A percentile compares a stretch with the other conserved stretches of the same genome.
These are phyloP conservation scores for Debaryomyces coudertii DNA, from an alignment of 1,139 yeast genomes.

Conservation along the genomic window DNA sequence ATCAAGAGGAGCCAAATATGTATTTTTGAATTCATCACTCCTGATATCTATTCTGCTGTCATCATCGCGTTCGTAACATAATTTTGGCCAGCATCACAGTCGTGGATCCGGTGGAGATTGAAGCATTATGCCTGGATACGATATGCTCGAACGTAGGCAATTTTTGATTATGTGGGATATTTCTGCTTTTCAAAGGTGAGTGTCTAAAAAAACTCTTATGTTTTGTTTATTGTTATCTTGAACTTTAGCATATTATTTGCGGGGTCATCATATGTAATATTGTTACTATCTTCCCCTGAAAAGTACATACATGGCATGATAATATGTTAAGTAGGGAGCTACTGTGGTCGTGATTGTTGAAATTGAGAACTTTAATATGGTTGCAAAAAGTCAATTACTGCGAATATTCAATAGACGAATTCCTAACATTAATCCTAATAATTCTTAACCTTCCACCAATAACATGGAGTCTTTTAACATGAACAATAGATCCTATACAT, in stretches of 20 bases:
- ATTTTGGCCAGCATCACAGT: not conserved
- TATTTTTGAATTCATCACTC: conserved; percentile 9
- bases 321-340: too few species aligned
- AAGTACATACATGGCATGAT: not conserved
- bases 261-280: not conserved
- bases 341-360: not conserved
- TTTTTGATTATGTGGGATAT: conserved; percentile 1
- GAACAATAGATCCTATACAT: too few species aligned
- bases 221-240: conserved; percentile 2
- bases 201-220: conserved; percentile 6
- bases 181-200: conserved; percentile 3
- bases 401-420: too few species aligned
- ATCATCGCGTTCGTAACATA: conserved; percentile 7
- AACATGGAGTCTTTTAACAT: too few species aligned
- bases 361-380: too few species aligned
- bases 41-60: conserved; percentile 9
- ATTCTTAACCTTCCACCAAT: too few species aligned
- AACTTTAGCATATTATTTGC: too few species aligned
- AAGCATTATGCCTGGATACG: conserved; percentile 8
- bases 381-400: too few species aligned
- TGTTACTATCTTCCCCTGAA: not conserved
- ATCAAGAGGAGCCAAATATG: conserved; percentile 10
- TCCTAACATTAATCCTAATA: too few species aligned
- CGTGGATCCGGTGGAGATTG: conserved; percentile 6
- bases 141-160: conserved; percentile 2